Evolutionary conservation across 306 rosid species (phyloP).

Genomic region (Delonix regia): DNA sequence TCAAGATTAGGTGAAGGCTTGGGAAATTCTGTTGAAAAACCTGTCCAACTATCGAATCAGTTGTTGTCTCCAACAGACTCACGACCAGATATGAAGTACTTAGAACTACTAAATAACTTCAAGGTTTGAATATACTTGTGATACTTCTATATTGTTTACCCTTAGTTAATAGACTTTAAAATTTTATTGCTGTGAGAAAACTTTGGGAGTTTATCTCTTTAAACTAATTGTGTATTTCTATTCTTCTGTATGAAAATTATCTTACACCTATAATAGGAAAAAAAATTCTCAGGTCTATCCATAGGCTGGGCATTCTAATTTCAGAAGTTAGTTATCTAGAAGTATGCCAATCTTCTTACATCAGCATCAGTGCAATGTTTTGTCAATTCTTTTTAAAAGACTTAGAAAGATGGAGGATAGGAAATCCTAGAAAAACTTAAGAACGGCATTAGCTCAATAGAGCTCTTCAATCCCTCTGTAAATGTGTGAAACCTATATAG

Average conservation of each 20-base stretch:
- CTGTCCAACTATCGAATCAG: constrained; percentile 69
- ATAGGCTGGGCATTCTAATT: not conserved
- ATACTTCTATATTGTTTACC: constrained; percentile 19
- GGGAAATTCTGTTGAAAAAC: constrained; percentile 57
- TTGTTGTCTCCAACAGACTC: constrained; percentile 68
- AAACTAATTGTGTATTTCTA: constrained; percentile 15
- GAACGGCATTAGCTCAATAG: not conserved
- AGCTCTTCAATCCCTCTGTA: not conserved
- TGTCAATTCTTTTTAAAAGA: not conserved
- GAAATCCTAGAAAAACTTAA: not conserved
- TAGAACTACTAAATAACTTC: constrained; percentile 63
- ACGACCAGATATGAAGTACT: constrained; percentile 50
- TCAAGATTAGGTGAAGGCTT: constrained; percentile 63
- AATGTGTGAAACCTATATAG: not conserved
- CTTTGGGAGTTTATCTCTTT: not conserved
- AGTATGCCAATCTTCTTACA: not conserved
- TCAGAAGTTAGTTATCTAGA: not conserved
- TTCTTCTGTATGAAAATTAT: not conserved
- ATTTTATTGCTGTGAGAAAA: constrained; percentile 4
- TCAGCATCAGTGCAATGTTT: not conserved
- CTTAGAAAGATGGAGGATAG: not conserved
- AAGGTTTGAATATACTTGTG: constrained; percentile 58
- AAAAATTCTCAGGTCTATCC: not conserved
- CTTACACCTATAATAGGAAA: not conserved
- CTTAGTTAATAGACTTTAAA: not conserved